Evolutionary conservation across 768 basidiomycete species (phyloP).

Genomic region (Stropharia rugosoannulata): DNA sequence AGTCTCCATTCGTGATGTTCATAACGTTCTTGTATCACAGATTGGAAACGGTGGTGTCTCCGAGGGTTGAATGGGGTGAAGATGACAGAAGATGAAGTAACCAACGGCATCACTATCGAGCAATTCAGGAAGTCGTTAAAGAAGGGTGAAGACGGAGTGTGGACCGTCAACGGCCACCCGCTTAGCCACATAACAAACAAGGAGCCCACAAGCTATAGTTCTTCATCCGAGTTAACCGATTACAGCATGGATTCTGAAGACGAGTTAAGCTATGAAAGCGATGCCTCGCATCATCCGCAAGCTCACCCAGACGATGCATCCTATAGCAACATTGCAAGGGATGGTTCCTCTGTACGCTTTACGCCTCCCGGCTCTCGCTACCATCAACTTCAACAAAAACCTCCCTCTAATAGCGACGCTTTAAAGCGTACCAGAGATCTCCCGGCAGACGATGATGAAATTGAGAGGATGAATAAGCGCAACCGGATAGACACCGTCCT

Average conservation of each 20-base stretch:
- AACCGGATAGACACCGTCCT: slow-evolving; percentile 2
- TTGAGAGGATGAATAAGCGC: slow-evolving; percentile 6
- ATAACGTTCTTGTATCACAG: slow-evolving; percentile 18
- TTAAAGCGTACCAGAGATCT: slow-evolving; percentile 5
- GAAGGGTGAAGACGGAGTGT: slow-evolving; percentile 13
- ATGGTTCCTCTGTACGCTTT: not conserved
- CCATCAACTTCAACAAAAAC: too few species aligned
- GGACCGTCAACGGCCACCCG: slow-evolving; percentile 13
- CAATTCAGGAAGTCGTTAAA: slow-evolving; percentile 24
- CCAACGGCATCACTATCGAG: slow-evolving; percentile 27
- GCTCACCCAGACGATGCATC: not conserved
- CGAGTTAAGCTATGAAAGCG: slow-evolving; percentile 16
- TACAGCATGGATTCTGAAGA: slow-evolving; percentile 10
- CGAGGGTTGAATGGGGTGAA: slow-evolving; percentile 37
- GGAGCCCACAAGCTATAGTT: slow-evolving; percentile 5
- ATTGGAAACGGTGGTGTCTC: slow-evolving; percentile 37
- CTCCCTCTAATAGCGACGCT: not conserved
- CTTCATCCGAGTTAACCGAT: slow-evolving; percentile 22
- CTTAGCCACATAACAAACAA: slow-evolving; percentile 14
- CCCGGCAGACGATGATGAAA: slow-evolving; percentile 7
- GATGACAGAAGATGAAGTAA: slow-evolving; percentile 33
- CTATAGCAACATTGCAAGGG: not conserved
- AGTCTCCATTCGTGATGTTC: not conserved
- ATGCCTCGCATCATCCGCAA: slow-evolving; percentile 19
- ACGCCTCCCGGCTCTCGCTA: not conserved